Conservation (phyloP, 2,329 filamentous ascomycete species). For the Ophiostoma sp. region DNA sequence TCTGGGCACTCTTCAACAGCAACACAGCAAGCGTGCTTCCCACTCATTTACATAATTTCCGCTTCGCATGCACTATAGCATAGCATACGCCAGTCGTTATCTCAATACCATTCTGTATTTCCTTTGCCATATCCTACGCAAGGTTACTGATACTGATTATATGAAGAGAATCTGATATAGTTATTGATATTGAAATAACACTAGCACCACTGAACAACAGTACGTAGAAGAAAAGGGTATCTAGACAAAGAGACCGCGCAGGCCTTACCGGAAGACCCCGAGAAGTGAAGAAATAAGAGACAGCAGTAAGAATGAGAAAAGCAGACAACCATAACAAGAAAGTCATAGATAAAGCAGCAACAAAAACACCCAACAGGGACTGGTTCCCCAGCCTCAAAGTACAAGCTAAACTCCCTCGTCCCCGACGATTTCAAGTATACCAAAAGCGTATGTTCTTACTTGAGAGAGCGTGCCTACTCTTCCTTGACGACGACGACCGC, state of each 20-base stretch:
- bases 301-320: neutral
- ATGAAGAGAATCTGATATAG: neutral
- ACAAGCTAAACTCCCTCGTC: neutral
- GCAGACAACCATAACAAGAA: neutral
- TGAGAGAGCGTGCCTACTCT: constrained; percentile 31
- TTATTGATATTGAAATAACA: neutral
- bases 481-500: constrained; percentile 36
- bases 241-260: constrained; percentile 24
- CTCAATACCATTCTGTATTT: neutral
- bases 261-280: constrained; percentile 22
- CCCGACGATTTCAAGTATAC: too few relatives aligned
- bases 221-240: constrained; percentile 21
- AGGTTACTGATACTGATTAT: neutral
- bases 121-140: neutral
- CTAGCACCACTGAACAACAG: neutral
- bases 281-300: constrained; percentile 3
- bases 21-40: neutral
- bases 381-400: neutral
- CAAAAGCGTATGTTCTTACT: neutral
- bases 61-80: neutral
- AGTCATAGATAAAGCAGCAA: neutral
- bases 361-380: neutral
- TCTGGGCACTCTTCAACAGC: neutral
- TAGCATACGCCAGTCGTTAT: neutral
- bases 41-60: neutral